Evolutionary conservation across 805 yeast genomes (phyloP), one percentile per base, ranked within the genome.

Genomic region (Kluyveromyces starmeri): DNA sequence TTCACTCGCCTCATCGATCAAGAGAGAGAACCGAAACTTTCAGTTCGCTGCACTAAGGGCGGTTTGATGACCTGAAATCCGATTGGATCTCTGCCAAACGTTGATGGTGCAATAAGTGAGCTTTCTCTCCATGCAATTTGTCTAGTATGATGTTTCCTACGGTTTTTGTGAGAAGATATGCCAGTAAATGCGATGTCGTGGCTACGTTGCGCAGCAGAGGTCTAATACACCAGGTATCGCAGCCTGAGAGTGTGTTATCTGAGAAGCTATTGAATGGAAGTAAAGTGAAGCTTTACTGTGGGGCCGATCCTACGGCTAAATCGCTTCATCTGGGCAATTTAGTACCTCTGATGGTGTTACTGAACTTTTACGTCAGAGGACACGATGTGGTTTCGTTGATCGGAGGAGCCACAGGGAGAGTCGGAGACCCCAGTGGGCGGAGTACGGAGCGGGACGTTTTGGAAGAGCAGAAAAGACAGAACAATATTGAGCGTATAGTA

Each of bases 341-440:
- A 34, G 64, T 92, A 20, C 98, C 98, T 1, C 59, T 92, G 43
- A 74, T 92, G 78, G 73, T 84, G 2, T 60, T 89, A 28, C 62
- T 92, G 28, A 96, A 92, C 57, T 86, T 86, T 56, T 75, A 75
- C 42, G 59, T 86, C 20, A 64, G 92, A 21, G 98, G 98, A 2
- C 95, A 86, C 53, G 71, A 73, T 40, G 74, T 85, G n/a, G 74
- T 78, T 5, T 85, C 89, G 0, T 57, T 89, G 5, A 86, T 92
- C 12, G 95, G 95, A 13, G 95, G 94, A 16, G 98, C 97, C 5
- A 92, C 98, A 0, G 97, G 96, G 7, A 71, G 73, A 9, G 95
- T 92, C 2, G 98, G 98, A 6, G 98, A 92, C 56, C 98, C 98
- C 6, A 83, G 95, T 35, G 98, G 97, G 0, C 68, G 96, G 46